Evolutionary conservation across 441 rosid genomes (phyloP).

Genomic region (Jatropha multifida): DNA sequence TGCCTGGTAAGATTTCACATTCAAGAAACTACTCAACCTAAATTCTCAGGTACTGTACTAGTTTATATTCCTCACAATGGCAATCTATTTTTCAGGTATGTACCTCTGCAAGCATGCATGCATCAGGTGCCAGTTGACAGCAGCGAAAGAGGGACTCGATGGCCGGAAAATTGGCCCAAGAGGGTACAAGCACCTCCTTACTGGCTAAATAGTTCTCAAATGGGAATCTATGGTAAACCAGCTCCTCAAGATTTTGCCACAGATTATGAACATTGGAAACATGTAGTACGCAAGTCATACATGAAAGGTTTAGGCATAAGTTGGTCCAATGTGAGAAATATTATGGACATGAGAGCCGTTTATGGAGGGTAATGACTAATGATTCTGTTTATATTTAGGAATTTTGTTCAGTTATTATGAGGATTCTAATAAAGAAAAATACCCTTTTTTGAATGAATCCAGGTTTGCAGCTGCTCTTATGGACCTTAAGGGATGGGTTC

Average conservation of each 20-base stretch:
- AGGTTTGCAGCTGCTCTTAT: conserved; percentile 89
- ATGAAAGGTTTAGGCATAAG: conserved; percentile 78
- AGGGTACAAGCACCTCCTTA: conserved; percentile 67
- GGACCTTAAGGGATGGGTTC: conserved; percentile 76
- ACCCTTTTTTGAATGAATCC: conserved; percentile 17
- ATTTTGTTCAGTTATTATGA: background rate
- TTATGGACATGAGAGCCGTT: conserved; percentile 96
- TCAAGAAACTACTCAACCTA: background rate
- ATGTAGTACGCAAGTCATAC: conserved; percentile 63
- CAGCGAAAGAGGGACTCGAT: conserved; percentile 56
- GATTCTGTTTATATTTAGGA: background rate
- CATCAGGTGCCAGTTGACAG: conserved; percentile 51
- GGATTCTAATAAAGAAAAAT: background rate
- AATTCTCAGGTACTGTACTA: too few species aligned
- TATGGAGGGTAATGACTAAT: conserved; percentile 68
- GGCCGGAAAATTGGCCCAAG: conserved; percentile 84
- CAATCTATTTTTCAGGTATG: conserved; percentile 54
- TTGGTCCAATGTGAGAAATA: conserved; percentile 79
- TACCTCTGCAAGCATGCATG: conserved; percentile 84
- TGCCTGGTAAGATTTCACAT: conserved; percentile 56
- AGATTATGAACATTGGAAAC: conserved; percentile 82
- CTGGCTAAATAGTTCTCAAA: conserved; percentile 82
- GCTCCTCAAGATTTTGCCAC: conserved; percentile 71
- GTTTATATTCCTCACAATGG: too few species aligned
- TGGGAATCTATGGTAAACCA: conserved; percentile 90